Percentiles rank a stretch among this genome's conserved stretches.
Conservation (phyloP, 768 basidiomycete genomes). For the Termitomyces sp. region DNA sequence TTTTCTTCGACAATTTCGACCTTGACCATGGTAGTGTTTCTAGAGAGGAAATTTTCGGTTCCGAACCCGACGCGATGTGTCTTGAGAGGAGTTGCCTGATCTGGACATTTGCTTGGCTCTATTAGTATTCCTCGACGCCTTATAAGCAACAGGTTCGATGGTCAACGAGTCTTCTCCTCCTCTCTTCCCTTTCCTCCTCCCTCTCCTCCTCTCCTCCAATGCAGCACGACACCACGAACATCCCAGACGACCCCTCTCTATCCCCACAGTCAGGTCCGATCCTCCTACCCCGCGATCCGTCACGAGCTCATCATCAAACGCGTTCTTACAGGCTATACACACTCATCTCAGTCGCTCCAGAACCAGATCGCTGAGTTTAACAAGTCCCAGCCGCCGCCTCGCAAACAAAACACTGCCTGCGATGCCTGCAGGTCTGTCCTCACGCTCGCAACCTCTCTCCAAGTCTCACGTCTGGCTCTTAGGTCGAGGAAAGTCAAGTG, state of each 20-base stretch:
- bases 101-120: constrained; percentile 23
- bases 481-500: constrained; percentile 90
- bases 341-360: constrained; percentile 68
- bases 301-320: constrained; percentile 11
- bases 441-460: neutral
- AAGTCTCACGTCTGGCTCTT: constrained; percentile 14
- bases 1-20: constrained; percentile 87
- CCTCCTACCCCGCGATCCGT: constrained; percentile 9
- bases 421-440: constrained; percentile 77
- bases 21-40: constrained; percentile 72
- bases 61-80: constrained; percentile 17
- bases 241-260: constrained; percentile 17
- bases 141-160: constrained; percentile 29
- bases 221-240: constrained; percentile 31
- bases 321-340: constrained; percentile 45
- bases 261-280: constrained; percentile 27
- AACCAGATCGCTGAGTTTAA: constrained; percentile 81
- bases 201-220: constrained; percentile 20
- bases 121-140: constrained; percentile 23
- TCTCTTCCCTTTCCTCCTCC: constrained; percentile 15
- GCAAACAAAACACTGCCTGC: constrained; percentile 92
- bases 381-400: constrained; percentile 76
- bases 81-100: constrained; percentile 16
- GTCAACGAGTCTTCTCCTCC: constrained; percentile 19
- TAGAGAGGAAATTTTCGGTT: constrained; percentile 20